Evolutionary conservation across 345 rosid species (phyloP).

Genomic region (Hibiscus mutabilis): DNA sequence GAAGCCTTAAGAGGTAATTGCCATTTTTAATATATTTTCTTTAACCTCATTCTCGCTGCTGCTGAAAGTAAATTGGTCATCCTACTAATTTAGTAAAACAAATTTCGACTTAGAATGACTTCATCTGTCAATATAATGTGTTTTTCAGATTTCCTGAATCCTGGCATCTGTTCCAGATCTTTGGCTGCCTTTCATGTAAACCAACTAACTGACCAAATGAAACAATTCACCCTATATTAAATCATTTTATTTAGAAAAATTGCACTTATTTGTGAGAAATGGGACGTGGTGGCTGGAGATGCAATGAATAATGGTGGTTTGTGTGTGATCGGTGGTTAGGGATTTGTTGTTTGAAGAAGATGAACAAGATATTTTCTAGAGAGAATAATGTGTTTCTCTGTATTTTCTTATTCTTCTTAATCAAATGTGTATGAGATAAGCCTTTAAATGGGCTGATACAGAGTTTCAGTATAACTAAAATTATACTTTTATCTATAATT

Average conservation of each 20-base stretch:
- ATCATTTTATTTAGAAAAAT: background rate
- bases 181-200: background rate
- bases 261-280: too few relatives aligned
- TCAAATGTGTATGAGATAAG: too few relatives aligned
- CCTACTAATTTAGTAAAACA: background rate
- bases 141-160: slow-evolving; percentile 5
- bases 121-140: background rate
- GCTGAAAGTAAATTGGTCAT: background rate
- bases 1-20: slow-evolving; percentile 2
- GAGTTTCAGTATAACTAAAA: too few relatives aligned
- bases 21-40: background rate
- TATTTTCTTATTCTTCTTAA: too few relatives aligned
- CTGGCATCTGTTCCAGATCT: slow-evolving; percentile 3
- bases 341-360: too few relatives aligned
- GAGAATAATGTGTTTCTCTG: too few relatives aligned
- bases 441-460: too few relatives aligned
- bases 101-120: background rate
- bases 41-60: background rate
- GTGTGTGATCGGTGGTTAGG: too few relatives aligned
- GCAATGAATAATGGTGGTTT: too few relatives aligned
- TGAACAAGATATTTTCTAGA: too few relatives aligned
- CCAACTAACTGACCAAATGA: slow-evolving; percentile 9
- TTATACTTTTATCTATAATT: too few relatives aligned
- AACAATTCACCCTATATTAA: slow-evolving; percentile 3
- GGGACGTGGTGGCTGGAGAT: too few relatives aligned